phyloP scores from a whole-genome alignment of 768 basidiomycete genomes.

The Cyclocybe aegerita region DNA sequence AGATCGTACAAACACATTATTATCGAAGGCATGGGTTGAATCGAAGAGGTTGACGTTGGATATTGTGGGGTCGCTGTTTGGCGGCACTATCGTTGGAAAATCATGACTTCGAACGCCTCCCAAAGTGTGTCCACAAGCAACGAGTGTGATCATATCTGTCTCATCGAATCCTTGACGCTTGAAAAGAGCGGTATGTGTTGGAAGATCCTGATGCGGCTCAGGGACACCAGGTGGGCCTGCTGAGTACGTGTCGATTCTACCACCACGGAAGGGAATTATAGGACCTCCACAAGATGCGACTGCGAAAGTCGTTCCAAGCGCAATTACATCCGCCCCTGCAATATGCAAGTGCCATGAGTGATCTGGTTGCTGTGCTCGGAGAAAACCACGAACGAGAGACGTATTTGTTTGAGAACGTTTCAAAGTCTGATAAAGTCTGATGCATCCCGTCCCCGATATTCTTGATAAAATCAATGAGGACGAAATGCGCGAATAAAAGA shows the following conservation, averaged over 20 bases:
- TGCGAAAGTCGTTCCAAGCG: constrained; percentile 34
- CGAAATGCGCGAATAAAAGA: background rate
- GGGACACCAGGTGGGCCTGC: constrained; percentile 40
- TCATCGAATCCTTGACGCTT: constrained; percentile 35
- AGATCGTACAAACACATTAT: constrained; percentile 28
- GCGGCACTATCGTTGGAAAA: constrained; percentile 34
- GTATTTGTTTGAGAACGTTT: constrained; percentile 36
- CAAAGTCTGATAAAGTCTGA: constrained; percentile 33
- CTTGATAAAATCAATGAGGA: constrained; percentile 15
- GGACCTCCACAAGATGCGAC: constrained; percentile 44
- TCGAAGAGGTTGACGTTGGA: constrained; percentile 30
- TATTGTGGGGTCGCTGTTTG: constrained; percentile 18
- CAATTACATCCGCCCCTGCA: constrained; percentile 42
- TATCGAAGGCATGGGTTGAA: constrained; percentile 33
- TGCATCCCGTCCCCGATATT: constrained; percentile 41
- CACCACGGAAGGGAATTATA: constrained; percentile 38
- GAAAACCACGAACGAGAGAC: constrained; percentile 31
- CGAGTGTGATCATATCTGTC: constrained; percentile 42
- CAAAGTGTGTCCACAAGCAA: constrained; percentile 45
- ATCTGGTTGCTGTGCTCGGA: background rate
- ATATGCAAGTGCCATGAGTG: background rate
- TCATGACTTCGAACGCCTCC: constrained; percentile 41
- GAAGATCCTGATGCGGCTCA: constrained; percentile 34
- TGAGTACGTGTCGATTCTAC: constrained; percentile 38
- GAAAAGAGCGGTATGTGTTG: constrained; percentile 34